Evolutionary conservation across 2,329 filamentous ascomycete species (phyloP).

Genomic region (Trichoderma semiorbis): DNA sequence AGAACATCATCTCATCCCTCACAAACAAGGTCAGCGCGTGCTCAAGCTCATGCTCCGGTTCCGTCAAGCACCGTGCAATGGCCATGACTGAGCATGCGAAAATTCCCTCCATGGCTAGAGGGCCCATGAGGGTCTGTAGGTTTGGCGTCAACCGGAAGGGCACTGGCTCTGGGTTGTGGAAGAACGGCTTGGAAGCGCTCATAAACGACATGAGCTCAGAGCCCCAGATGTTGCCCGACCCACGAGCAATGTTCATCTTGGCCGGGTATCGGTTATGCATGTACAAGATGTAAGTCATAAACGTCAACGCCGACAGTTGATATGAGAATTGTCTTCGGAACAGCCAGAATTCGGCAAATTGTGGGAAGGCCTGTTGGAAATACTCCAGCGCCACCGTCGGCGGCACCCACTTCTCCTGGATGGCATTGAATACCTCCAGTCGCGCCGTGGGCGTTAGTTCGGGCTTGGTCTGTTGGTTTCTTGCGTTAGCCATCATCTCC

Average conservation of each 20-base stretch:
- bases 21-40: constrained; percentile 94
- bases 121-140: constrained; percentile 92
- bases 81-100: constrained; percentile 96
- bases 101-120: constrained; percentile 91
- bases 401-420: constrained; percentile 91
- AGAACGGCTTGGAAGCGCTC: constrained; percentile 77
- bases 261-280: constrained; percentile 95
- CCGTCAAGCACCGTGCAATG: constrained; percentile 88
- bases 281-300: constrained; percentile 98
- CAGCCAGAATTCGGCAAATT: constrained; percentile 93
- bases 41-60: constrained; percentile 86
- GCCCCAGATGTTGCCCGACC: constrained; percentile 91
- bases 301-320: constrained; percentile 89
- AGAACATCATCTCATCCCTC: constrained; percentile 95
- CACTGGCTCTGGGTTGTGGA: constrained; percentile 92
- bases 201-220: constrained; percentile 91
- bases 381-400: constrained; percentile 79
- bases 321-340: constrained; percentile 97
- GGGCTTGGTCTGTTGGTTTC: constrained; percentile 52
- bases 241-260: constrained; percentile 87
- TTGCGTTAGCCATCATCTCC: constrained; percentile 17
- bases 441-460: constrained; percentile 71
- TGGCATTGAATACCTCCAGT: constrained; percentile 88
- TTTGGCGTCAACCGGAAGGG: constrained; percentile 97
- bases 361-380: constrained; percentile 83